phyloP scores from a whole-genome alignment of 78 protist species.

The Pigoraptor vietnamica region DNA sequence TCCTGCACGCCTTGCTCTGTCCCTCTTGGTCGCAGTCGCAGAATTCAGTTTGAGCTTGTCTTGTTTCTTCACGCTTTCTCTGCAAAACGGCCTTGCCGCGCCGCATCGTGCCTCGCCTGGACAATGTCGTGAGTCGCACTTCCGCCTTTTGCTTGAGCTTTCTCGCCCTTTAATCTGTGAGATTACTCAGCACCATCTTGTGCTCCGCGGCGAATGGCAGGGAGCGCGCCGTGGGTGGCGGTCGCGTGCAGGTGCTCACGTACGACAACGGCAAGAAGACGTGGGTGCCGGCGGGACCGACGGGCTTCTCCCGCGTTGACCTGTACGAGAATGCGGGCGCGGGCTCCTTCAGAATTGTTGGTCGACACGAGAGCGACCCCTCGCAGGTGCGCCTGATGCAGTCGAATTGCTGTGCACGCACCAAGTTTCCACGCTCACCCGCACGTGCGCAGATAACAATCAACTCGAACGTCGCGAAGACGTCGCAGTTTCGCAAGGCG shows the following conservation, averaged over 20 bases:
- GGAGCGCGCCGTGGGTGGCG: neutral
- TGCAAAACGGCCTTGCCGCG: no score
- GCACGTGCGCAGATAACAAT: neutral
- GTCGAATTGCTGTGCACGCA: neutral
- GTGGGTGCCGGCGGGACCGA: neutral
- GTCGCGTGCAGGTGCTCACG: neutral
- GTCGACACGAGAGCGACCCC: neutral
- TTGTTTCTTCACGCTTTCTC: no score
- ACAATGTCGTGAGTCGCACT: no score
- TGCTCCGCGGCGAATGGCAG: no score
- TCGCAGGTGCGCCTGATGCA: neutral
- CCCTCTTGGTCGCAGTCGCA: no score
- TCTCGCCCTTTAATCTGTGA: no score
- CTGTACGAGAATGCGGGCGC: neutral
- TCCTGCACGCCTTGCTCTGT: no score
- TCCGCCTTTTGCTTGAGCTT: no score
- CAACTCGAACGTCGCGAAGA: neutral
- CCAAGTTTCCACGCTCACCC: neutral
- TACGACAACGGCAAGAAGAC: neutral
- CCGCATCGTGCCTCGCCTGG: no score
- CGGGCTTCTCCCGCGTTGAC: neutral
- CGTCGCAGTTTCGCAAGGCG: neutral
- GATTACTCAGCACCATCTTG: no score
- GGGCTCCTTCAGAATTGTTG: neutral
- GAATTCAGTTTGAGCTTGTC: no score